phyloP scores from a whole-genome alignment of 768 basidiomycete species.

The Pleurotus sapidus region DNA sequence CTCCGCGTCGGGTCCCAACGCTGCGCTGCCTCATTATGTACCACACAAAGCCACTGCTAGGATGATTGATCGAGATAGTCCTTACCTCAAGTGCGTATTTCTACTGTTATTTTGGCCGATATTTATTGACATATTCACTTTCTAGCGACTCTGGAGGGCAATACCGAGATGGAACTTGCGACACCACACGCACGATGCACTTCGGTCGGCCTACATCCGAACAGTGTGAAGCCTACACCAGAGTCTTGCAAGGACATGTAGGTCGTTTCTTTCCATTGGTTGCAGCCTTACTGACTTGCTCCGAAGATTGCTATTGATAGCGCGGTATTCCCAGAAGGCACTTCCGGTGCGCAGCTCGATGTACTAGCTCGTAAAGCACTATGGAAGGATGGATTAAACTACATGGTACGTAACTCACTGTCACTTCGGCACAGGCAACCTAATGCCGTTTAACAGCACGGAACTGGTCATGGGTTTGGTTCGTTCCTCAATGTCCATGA shows the following conservation, averaged over 20 bases:
- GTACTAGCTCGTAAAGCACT: constrained; percentile 87
- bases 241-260: constrained; percentile 95
- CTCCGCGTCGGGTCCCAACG: constrained; percentile 86
- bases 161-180: constrained; percentile 87
- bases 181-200: constrained; percentile 80
- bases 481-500: constrained; percentile 86
- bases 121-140: constrained; percentile 10
- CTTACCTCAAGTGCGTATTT: constrained; percentile 81
- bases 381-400: constrained; percentile 85
- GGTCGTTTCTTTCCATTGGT: constrained; percentile 28
- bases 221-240: constrained; percentile 88
- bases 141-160: constrained; percentile 89
- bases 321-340: constrained; percentile 89
- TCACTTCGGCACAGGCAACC: constrained; percentile 1
- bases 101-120: constrained; percentile 11
- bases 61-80: constrained; percentile 73
- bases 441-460: constrained; percentile 51
- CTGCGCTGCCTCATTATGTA: constrained; percentile 91
- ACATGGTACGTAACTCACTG: constrained; percentile 47
- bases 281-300: constrained; percentile 16
- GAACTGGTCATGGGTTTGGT: constrained; percentile 89
- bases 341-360: constrained; percentile 79
- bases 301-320: constrained; percentile 84
- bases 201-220: constrained; percentile 87
- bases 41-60: constrained; percentile 67